A percentile compares a stretch with the other conserved stretches of the same genome.
Conservation (phyloP, 1,284 basidiomycete genomes). For the Grifola frondosa region DNA sequence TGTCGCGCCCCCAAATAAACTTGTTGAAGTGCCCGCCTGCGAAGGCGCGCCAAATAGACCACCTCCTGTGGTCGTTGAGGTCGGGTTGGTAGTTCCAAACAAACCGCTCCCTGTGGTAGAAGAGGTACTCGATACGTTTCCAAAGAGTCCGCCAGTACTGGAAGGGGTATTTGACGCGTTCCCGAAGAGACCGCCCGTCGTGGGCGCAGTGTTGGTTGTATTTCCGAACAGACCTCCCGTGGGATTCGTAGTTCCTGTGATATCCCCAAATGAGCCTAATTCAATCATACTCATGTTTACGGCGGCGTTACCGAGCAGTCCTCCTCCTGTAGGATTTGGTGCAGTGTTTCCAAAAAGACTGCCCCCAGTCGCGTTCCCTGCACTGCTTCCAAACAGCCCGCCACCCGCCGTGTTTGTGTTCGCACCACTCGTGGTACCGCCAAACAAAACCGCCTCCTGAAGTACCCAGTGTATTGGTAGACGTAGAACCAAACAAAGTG, state of each 20-base stretch:
- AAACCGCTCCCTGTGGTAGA: conserved; percentile 11
- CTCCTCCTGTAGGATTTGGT: conserved; percentile 16
- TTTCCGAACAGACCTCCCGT: conserved; percentile 37
- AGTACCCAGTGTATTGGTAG: too few species aligned
- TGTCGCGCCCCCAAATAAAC: conserved; percentile 8
- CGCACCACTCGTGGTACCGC: neutral
- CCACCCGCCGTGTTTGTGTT: conserved; percentile 18
- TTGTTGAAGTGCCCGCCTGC: conserved; percentile 3
- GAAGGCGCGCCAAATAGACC: conserved; percentile 21
- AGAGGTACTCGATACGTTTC: conserved; percentile 9
- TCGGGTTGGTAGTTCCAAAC: conserved; percentile 27
- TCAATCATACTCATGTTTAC: conserved; percentile 4
- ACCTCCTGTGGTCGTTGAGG: conserved; percentile 17
- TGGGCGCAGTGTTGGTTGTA: conserved; percentile 16
- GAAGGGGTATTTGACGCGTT: conserved; percentile 4
- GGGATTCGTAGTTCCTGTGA: conserved; percentile 3
- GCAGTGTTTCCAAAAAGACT: conserved; percentile 31
- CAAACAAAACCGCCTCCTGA: too few species aligned
- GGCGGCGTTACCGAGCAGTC: conserved; percentile 25
- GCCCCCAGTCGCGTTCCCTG: conserved; percentile 9
- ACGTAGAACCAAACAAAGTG: conserved; percentile 15
- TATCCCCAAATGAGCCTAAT: conserved; percentile 16
- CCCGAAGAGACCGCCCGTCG: conserved; percentile 21
- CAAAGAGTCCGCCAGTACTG: conserved; percentile 12
- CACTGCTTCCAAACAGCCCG: conserved; percentile 31